Evolutionary conservation across 2,329 filamentous ascomycete genomes (phyloP).

Genomic region (Botrytis hyacinthi): DNA sequence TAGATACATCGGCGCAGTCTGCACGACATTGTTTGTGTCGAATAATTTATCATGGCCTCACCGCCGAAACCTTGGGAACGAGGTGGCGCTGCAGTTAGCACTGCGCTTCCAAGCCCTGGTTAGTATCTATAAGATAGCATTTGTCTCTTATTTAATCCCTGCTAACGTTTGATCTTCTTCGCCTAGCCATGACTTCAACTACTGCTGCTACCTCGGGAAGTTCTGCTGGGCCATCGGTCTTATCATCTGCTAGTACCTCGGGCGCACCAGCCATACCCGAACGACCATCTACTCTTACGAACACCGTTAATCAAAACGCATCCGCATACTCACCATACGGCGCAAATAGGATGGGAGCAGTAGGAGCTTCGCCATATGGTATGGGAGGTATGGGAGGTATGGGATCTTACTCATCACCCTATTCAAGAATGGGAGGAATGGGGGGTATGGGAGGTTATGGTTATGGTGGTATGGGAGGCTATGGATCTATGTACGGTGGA

Average conservation of each 20-base stretch:
- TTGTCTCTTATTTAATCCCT: constrained; percentile 18
- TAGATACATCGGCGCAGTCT: not conserved
- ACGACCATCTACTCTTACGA: constrained; percentile 72
- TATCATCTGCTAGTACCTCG: constrained; percentile 42
- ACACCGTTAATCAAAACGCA: constrained; percentile 83
- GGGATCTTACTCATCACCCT: constrained; percentile 38
- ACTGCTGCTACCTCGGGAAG: constrained; percentile 36
- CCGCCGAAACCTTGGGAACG: constrained; percentile 98
- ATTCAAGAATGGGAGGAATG: constrained; percentile 27
- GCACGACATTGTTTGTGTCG: not conserved
- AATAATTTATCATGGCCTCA: constrained; percentile 58
- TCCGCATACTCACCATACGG: constrained; percentile 72
- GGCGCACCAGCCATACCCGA: constrained; percentile 70
- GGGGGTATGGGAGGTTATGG: constrained; percentile 39
- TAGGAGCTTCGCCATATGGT: constrained; percentile 40
- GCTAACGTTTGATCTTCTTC: constrained; percentile 23
- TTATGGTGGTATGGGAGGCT: constrained; percentile 44
- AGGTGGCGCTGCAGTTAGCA: constrained; percentile 45
- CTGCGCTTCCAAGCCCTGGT: constrained; percentile 35
- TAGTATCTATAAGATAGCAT: constrained; percentile 23
- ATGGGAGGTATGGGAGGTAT: constrained; percentile 43
- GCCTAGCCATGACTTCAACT: constrained; percentile 39
- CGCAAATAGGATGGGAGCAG: constrained; percentile 56
- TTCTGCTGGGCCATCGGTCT: constrained; percentile 44
- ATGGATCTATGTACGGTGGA: constrained; percentile 40